Conservation (phyloP, 345 rosid species). For the Chamaenerion angustifolium region DNA sequence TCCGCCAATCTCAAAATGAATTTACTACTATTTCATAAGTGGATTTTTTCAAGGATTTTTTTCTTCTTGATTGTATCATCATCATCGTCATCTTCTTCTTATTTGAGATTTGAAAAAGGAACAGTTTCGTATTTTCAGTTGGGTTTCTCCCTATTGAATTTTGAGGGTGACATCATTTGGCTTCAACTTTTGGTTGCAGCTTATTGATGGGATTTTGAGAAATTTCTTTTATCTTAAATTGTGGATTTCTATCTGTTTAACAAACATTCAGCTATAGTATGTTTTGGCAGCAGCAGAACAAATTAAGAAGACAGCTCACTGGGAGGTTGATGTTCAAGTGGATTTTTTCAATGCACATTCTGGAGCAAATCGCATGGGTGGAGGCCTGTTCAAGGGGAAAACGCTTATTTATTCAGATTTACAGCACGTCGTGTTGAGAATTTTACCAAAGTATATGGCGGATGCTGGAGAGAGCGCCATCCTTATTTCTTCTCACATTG, state of each 20-base stretch:
- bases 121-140: no score
- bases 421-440: slow-evolving; percentile 52
- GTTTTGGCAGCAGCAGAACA: slow-evolving; percentile 53
- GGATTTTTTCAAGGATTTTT: neutral
- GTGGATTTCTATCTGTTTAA: slow-evolving; percentile 7
- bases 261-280: slow-evolving; percentile 35
- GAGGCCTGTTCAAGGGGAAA: slow-evolving; percentile 65
- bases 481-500: slow-evolving; percentile 87
- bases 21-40: neutral
- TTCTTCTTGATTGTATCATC: no score
- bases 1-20: neutral
- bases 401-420: slow-evolving; percentile 81
- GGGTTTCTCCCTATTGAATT: no score
- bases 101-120: no score
- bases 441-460: slow-evolving; percentile 61
- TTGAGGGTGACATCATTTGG: neutral
- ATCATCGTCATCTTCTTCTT: no score
- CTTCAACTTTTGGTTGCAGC: neutral
- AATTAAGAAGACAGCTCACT: slow-evolving; percentile 48
- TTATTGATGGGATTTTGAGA: neutral
- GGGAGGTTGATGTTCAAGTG: slow-evolving; percentile 84
- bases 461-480: slow-evolving; percentile 69
- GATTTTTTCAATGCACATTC: slow-evolving; percentile 47
- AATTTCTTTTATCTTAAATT: neutral
- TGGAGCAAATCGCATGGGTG: slow-evolving; percentile 49